phyloP scores from a whole-genome alignment of 306 rosid genomes.

The Corylus heterophylla region DNA sequence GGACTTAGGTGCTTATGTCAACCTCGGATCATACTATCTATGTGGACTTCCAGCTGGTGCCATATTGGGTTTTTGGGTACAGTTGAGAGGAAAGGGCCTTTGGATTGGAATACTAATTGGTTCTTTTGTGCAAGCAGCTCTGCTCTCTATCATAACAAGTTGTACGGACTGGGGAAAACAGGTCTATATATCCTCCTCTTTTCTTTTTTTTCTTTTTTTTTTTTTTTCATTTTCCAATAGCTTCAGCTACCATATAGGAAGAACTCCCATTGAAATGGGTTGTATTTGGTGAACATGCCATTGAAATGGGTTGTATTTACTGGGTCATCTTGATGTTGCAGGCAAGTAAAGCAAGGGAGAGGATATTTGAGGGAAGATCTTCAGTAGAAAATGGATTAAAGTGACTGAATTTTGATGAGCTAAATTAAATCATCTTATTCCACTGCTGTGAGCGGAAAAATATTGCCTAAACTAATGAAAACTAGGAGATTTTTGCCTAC shows the following conservation, averaged over 20 bases:
- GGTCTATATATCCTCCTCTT: conserved; percentile 34
- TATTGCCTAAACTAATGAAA: neutral
- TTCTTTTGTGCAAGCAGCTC: conserved; percentile 41
- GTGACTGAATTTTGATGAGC: neutral
- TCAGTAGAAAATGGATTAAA: conserved; percentile 26
- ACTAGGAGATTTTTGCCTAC: neutral
- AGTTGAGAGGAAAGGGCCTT: conserved; percentile 61
- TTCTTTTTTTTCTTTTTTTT: no score
- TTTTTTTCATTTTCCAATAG: no score
- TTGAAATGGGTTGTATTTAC: neutral
- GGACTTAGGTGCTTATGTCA: conserved; percentile 63
- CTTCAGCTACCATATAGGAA: no score
- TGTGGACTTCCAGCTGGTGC: conserved; percentile 73
- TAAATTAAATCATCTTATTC: neutral
- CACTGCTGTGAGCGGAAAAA: neutral
- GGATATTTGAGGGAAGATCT: conserved; percentile 44
- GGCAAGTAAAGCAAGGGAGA: conserved; percentile 56
- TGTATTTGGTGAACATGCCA: neutral
- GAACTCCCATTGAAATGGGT: neutral
- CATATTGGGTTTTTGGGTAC: conserved; percentile 50
- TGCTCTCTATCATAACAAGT: conserved; percentile 48
- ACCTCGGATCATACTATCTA: conserved; percentile 65
- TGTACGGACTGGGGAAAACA: conserved; percentile 59
- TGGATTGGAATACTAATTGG: conserved; percentile 76
- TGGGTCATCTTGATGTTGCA: conserved; percentile 35